These are phyloP conservation scores for Cryptococcus sp. DNA, from an alignment of 1,284 basidiomycete genomes.

Conservation along the genomic window DNA sequence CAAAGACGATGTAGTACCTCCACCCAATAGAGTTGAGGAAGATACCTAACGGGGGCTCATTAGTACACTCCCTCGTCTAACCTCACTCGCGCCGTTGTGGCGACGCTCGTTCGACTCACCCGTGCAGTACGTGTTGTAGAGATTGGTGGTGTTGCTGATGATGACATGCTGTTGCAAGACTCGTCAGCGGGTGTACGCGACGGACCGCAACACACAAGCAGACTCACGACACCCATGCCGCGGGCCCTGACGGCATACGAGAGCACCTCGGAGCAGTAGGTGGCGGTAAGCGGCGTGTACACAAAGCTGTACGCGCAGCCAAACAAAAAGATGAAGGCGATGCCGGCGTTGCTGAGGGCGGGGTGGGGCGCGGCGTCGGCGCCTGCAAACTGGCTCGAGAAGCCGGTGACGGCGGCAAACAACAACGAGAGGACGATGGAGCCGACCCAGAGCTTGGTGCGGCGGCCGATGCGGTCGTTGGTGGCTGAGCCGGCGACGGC, in stretches of 20 bases:
- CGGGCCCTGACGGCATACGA: conserved; percentile 28
- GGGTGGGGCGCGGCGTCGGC: background rate
- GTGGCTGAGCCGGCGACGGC: conserved; percentile 23
- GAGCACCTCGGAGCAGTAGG: conserved; percentile 27
- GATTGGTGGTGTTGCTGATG: conserved; percentile 17
- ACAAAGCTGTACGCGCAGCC: conserved; percentile 21
- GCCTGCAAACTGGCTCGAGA: conserved; percentile 19
- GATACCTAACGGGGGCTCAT: too few species aligned
- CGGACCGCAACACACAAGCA: background rate
- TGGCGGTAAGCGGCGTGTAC: conserved; percentile 29
- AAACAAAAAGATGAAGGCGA: conserved; percentile 27
- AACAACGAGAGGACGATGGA: conserved; percentile 21
- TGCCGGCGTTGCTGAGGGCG: conserved; percentile 19
- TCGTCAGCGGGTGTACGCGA: background rate
- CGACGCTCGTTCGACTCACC: too few species aligned
- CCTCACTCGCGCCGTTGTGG: too few species aligned
- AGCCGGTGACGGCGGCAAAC: conserved; percentile 22
- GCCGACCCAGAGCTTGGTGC: conserved; percentile 27
- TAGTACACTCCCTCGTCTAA: too few species aligned
- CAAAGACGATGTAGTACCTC: conserved; percentile 22
- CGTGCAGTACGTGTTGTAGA: conserved; percentile 26
- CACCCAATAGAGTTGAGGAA: conserved; percentile 13
- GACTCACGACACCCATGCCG: conserved; percentile 27
- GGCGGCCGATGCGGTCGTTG: conserved; percentile 24
- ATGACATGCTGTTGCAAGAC: conserved; percentile 14